Base-by-base conservation (phyloP, 306 rosid species). In the Ammopiptanthus mongolicus region DNA sequence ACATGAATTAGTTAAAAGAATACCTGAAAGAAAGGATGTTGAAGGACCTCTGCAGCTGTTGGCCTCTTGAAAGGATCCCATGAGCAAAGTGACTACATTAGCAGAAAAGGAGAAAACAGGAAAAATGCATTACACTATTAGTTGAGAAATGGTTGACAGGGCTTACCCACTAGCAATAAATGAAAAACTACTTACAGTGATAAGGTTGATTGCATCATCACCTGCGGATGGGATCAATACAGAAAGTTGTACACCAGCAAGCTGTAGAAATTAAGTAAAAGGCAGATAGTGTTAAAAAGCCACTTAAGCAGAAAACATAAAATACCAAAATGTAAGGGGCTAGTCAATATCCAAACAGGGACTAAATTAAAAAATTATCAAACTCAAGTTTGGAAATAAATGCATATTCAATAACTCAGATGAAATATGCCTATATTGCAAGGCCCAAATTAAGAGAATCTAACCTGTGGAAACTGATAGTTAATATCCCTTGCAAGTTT, bases 41-140 rank as follows among this genome's bases (percentile, higher is more conserved):
- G 99, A 71, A 96, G 99, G 73, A 90, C 97, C 87, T 85, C 98
- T 22, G 79, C 76, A 78, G 99, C 98, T 9, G 98, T 74, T 61
- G 99, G 99, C 87, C 99, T 96, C 85, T 85, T 92, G 79, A 84
- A 79, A 10, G 99, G 98, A 84, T 96, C 99, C 99, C 99, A 96
- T 3, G 96, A 90, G 81, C 98, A 92, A 74, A 96, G 99, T 28
- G 93, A 85, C 99, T 96, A 53, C 50, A 88, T 48, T 3, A 4
- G 18, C 14, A 56, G 22, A 10, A 69, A 10, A 58, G 17, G 51
- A 56, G 14, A 71, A 28, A 19, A 42, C 53, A 47, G 53, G 22
- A 66, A 63, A 64, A 73, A 33, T 0, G 36, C 5, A 34, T 36
- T 17, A 17, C 22, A 22, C 22, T 42, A 41, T 47, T 47, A 44